Percentiles rank a stretch among this genome's conserved stretches.
These are phyloP conservation scores for Aspergillus nidulans DNA, from an alignment of 495 filamentous ascomycete genomes.

Conservation along the genomic window DNA sequence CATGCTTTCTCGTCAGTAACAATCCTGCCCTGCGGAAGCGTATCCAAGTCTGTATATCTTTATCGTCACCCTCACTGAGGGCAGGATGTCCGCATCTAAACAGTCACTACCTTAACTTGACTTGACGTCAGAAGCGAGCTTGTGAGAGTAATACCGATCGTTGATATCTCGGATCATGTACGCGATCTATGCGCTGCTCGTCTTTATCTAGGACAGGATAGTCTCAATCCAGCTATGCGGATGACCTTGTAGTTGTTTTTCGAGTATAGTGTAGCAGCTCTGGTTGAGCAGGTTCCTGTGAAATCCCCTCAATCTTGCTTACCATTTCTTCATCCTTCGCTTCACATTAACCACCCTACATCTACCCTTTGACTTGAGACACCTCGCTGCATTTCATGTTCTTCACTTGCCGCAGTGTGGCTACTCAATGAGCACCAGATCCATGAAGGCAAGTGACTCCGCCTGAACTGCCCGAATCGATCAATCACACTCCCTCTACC, in stretches of 20 bases:
- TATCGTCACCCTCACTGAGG: background rate
- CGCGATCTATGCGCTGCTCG: slow-evolving; percentile 2
- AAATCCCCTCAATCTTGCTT: background rate
- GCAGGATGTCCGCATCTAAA: background rate
- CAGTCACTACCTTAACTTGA: background rate
- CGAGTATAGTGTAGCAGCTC: background rate
- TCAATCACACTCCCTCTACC: no score
- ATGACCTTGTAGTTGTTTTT: background rate
- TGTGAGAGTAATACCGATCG: slow-evolving; percentile 10
- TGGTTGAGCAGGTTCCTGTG: background rate
- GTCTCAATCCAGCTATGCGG: slow-evolving; percentile 1
- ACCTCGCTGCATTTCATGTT: background rate
- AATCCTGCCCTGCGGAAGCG: background rate
- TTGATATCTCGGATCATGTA: slow-evolving; percentile 7
- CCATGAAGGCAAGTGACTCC: no score
- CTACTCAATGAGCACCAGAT: no score
- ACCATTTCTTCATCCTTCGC: background rate
- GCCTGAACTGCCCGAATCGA: no score
- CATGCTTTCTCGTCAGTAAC: background rate
- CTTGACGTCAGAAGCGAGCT: background rate
- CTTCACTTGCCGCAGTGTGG: no score
- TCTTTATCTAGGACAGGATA: slow-evolving; percentile 8
- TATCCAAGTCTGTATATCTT: slow-evolving; percentile 3
- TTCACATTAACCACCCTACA: background rate
- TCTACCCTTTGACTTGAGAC: background rate